Percentiles rank a stretch among this genome's conserved stretches.
Evolutionary conservation across 2,329 filamentous ascomycete genomes (phyloP).

Genomic region (Shiraia sp.): DNA sequence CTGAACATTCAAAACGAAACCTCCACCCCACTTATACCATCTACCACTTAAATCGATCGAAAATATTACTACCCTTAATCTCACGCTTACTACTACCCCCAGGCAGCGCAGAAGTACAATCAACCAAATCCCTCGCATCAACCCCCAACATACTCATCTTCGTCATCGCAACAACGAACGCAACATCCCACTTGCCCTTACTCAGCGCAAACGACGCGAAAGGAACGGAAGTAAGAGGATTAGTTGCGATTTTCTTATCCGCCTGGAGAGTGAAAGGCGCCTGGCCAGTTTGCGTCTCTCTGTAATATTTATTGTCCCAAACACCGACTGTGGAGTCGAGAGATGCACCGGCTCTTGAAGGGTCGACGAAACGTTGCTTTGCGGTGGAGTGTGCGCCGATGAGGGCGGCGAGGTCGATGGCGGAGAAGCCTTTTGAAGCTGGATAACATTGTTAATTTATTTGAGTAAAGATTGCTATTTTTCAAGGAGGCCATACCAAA

Average conservation of each 20-base stretch:
- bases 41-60: conserved; percentile 29
- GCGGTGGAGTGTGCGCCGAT: conserved; percentile 44
- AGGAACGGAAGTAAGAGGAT: conserved; percentile 20
- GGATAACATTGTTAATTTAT: neutral
- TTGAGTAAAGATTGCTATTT: too few species aligned
- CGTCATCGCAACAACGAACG: conserved; percentile 41
- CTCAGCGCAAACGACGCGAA: conserved; percentile 31
- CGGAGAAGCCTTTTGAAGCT: conserved; percentile 42
- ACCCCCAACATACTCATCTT: conserved; percentile 45
- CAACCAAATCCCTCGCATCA: conserved; percentile 20
- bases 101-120: conserved; percentile 40
- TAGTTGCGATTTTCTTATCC: conserved; percentile 33
- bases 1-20: too few species aligned
- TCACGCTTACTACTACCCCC: conserved; percentile 37
- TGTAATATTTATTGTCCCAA: conserved; percentile 45
- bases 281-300: conserved; percentile 31
- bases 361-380: conserved; percentile 32
- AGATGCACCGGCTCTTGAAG: conserved; percentile 25
- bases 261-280: conserved; percentile 35
- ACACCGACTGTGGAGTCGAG: conserved; percentile 42
- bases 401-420: conserved; percentile 44
- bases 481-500: conserved; percentile 27
- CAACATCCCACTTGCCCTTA: conserved; percentile 33
- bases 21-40: neutral
- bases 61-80: conserved; percentile 31